A percentile compares a stretch with the other conserved stretches of the same genome.
phyloP scores from a whole-genome alignment of 2,329 filamentous ascomycete genomes.

The Chaetomium sp. region DNA sequence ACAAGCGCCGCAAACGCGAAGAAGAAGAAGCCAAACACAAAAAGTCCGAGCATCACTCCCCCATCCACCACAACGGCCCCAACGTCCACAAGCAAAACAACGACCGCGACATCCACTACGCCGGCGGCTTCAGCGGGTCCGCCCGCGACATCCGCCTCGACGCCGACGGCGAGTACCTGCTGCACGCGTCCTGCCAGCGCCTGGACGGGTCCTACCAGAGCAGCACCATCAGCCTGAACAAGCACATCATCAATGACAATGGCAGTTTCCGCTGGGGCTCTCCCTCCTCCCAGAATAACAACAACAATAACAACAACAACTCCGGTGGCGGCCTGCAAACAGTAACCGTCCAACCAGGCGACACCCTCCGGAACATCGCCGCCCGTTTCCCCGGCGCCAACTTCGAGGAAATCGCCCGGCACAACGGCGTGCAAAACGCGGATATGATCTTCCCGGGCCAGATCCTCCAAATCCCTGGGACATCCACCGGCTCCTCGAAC shows the following conservation, averaged over 20 bases:
- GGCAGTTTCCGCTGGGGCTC: slow-evolving; percentile 34
- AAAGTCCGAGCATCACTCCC: not conserved
- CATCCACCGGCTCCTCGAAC: slow-evolving; percentile 15
- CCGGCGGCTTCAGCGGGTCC: slow-evolving; percentile 32
- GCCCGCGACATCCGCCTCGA: slow-evolving; percentile 33
- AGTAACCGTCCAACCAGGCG: slow-evolving; percentile 36
- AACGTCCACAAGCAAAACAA: not conserved
- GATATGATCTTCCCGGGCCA: slow-evolving; percentile 40
- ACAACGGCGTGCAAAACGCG: slow-evolving; percentile 35
- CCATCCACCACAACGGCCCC: not conserved
- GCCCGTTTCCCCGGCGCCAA: slow-evolving; percentile 25
- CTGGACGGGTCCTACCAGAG: slow-evolving; percentile 29
- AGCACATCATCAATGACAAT: slow-evolving; percentile 31
- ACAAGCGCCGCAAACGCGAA: slow-evolving; percentile 9
- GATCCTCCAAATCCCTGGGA: slow-evolving; percentile 30
- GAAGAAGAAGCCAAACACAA: slow-evolving; percentile 11
- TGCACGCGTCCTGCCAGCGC: slow-evolving; percentile 31
- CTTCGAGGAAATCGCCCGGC: slow-evolving; percentile 35
- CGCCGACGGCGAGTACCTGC: slow-evolving; percentile 26
- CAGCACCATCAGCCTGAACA: slow-evolving; percentile 33
- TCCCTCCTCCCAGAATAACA: slow-evolving; percentile 15
- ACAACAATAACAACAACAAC: not conserved
- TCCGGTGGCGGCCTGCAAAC: slow-evolving; percentile 20
- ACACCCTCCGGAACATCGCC: slow-evolving; percentile 36
- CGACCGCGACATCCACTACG: slow-evolving; percentile 19